phyloP scores from a whole-genome alignment of 352 stramenopile species.

The Phytophthora sansomeana region DNA sequence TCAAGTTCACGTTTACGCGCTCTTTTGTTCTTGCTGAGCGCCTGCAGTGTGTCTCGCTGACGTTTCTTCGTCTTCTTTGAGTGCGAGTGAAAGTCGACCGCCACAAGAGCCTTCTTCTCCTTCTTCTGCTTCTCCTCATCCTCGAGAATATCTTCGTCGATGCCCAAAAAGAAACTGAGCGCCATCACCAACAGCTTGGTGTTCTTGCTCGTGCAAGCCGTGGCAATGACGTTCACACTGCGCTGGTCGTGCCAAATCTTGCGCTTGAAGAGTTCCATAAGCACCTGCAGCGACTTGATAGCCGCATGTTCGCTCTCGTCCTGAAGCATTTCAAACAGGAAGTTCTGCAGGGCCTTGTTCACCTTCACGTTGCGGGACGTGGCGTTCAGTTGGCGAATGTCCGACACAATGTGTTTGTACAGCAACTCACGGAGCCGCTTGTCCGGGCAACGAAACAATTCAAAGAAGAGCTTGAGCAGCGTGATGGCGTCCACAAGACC shows the following conservation, averaged over 20 bases:
- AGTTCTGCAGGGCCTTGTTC: constrained; percentile 96
- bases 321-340: constrained; percentile 95
- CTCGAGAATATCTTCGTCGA: constrained; percentile 97
- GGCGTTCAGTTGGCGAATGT: constrained; percentile 90
- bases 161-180: constrained; percentile 98
- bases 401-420: constrained; percentile 97
- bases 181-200: constrained; percentile 90
- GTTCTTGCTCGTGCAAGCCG: constrained; percentile 90
- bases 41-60: constrained; percentile 83
- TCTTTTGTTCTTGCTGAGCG: constrained; percentile 93
- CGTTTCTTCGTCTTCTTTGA: constrained; percentile 97
- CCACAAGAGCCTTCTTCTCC: constrained; percentile 81
- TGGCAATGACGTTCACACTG: constrained; percentile 97
- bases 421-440: constrained; percentile 96
- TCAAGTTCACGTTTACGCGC: constrained; percentile 79
- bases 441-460: constrained; percentile 96
- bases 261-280: constrained; percentile 96
- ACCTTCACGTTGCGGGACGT: constrained; percentile 96
- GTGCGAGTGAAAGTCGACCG: constrained; percentile 95
- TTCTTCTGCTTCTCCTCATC: constrained; percentile 95
- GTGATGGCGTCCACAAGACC: constrained; percentile 92
- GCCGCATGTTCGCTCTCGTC: constrained; percentile 88
- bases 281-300: constrained; percentile 92
- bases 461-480: constrained; percentile 96
- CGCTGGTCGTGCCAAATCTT: constrained; percentile 97